These are phyloP conservation scores for Diaporthe velutina DNA, from an alignment of 2,329 filamentous ascomycete species.

Conservation along the genomic window DNA sequence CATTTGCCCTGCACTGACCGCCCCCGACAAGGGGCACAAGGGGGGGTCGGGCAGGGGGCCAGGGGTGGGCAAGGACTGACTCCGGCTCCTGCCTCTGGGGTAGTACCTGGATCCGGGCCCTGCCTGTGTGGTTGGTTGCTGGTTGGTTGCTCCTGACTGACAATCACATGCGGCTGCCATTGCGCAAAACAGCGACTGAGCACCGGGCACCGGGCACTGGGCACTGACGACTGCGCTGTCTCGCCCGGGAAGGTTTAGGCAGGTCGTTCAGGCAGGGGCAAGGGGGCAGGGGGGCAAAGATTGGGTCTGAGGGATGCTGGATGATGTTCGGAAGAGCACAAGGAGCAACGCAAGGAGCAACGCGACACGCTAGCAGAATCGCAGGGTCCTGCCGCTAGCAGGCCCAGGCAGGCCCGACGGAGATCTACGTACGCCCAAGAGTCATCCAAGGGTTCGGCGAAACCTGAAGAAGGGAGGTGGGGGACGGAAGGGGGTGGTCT, in stretches of 20 bases:
- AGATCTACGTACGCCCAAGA: background rate
- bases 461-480: background rate
- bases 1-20: conserved; percentile 29
- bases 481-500: background rate
- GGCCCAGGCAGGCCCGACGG: too few relatives aligned
- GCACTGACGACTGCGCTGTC: background rate
- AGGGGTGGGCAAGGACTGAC: conserved; percentile 1
- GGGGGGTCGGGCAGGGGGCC: background rate
- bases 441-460: background rate
- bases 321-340: background rate
- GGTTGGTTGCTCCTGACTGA: background rate
- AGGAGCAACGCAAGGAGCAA: background rate
- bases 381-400: conserved; percentile 26
- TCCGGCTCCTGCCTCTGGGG: background rate
- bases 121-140: too few relatives aligned
- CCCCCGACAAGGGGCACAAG: conserved; percentile 16
- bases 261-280: background rate
- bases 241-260: background rate
- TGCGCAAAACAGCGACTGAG: background rate
- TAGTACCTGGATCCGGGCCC: background rate
- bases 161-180: conserved; percentile 16
- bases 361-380: conserved; percentile 6
- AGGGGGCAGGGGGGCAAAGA: background rate
- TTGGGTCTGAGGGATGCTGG: background rate
- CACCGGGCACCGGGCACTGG: background rate